Evolutionary conservation across 495 filamentous ascomycete genomes (phyloP).

Genomic region (Neurospora hispaniola): DNA sequence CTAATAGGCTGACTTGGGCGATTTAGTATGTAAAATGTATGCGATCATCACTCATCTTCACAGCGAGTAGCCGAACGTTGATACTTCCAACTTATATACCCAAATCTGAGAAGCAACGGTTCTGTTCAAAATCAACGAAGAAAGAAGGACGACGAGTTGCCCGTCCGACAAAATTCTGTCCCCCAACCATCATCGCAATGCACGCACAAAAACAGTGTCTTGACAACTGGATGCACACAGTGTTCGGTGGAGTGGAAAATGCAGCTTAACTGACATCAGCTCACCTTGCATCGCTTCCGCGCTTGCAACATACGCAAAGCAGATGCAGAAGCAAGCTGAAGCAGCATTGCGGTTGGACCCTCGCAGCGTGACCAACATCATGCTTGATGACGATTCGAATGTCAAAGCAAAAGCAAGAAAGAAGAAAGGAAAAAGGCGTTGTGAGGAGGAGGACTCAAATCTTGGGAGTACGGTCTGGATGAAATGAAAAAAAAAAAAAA

Average conservation of each 20-base stretch:
- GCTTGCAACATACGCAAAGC: not conserved
- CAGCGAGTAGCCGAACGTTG: not conserved
- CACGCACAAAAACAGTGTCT: not conserved
- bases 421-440: not conserved
- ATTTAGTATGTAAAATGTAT: constrained; percentile 16
- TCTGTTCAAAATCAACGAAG: not conserved
- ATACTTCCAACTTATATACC: not conserved
- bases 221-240: not conserved
- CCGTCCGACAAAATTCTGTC: not conserved
- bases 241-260: not conserved
- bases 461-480: not conserved
- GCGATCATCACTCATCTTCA: not conserved
- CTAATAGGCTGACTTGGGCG: constrained; percentile 2
- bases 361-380: not conserved
- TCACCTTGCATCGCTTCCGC: not conserved
- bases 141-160: not conserved
- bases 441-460: not conserved
- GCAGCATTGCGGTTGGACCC: not conserved
- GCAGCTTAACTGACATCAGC: not conserved
- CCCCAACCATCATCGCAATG: not conserved
- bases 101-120: not conserved
- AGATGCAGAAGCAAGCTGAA: not conserved
- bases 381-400: not conserved
- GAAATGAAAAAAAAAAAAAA: not conserved
- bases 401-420: not conserved